Evolutionary conservation across 108 stramenopile species (phyloP).

Genomic region (Nitzschia sp.): DNA sequence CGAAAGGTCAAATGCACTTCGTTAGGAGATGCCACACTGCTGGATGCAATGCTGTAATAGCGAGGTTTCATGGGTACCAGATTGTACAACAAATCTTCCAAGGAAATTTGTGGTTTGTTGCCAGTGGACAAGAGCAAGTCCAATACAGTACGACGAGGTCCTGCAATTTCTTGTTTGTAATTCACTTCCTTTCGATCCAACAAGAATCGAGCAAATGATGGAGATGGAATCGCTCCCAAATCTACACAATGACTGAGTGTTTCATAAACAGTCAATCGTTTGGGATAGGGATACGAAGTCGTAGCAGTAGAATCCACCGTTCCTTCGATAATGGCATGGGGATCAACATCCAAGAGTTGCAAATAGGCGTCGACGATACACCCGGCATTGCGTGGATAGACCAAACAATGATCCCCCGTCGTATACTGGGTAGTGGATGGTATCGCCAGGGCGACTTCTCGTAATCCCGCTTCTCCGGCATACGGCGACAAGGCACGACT

Average conservation of each 20-base stretch:
- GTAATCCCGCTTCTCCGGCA: slow-evolving; percentile 53
- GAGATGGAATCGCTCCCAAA: slow-evolving; percentile 63
- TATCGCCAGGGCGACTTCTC: slow-evolving; percentile 45
- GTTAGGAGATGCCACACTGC: slow-evolving; percentile 32
- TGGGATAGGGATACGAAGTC: slow-evolving; percentile 53
- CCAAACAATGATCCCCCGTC: slow-evolving; percentile 65
- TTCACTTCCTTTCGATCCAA: slow-evolving; percentile 49
- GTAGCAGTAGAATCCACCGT: background rate
- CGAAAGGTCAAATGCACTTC: slow-evolving; percentile 54
- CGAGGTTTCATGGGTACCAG: slow-evolving; percentile 60
- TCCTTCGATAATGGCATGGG: slow-evolving; percentile 50
- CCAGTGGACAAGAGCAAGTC: slow-evolving; percentile 41
- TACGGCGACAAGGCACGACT: slow-evolving; percentile 39
- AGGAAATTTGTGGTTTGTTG: slow-evolving; percentile 13
- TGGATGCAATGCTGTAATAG: slow-evolving; percentile 76
- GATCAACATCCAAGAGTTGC: slow-evolving; percentile 51
- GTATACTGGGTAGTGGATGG: slow-evolving; percentile 22
- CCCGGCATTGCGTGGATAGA: slow-evolving; percentile 68
- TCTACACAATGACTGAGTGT: slow-evolving; percentile 65
- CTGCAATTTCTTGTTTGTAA: slow-evolving; percentile 59
- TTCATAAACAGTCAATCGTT: slow-evolving; percentile 57
- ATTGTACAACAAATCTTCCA: slow-evolving; percentile 67
- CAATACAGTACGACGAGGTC: slow-evolving; percentile 56
- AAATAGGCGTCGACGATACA: slow-evolving; percentile 53
- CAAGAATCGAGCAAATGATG: slow-evolving; percentile 52